Percentiles rank a stretch among this genome's conserved stretches.
phyloP scores from a whole-genome alignment of 139 green algal genomes.

The Nannochloris sp. region DNA sequence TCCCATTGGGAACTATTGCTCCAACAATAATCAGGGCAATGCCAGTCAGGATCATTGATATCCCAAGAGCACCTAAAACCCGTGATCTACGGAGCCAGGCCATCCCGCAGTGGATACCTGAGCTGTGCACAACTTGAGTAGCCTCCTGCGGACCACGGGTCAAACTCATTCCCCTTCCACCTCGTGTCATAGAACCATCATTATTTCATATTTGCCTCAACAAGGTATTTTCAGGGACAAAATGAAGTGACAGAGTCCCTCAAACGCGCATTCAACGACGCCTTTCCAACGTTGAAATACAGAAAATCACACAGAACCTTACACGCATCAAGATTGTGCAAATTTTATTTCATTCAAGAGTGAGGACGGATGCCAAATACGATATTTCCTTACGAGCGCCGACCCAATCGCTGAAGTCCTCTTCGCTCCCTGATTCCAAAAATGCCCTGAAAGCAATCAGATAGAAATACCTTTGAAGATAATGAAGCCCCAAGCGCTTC shows the following conservation, averaged over 20 bases:
- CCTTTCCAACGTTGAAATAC: too few relatives aligned
- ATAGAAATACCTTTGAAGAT: slow-evolving; percentile 85
- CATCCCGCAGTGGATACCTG: too few relatives aligned
- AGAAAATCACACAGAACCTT: too few relatives aligned
- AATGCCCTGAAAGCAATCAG: slow-evolving; percentile 62
- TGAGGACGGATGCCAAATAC: slow-evolving; percentile 44
- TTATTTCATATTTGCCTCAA: too few relatives aligned
- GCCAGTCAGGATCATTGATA: not conserved
- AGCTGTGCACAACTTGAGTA: too few relatives aligned
- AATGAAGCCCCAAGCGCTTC: slow-evolving; percentile 76
- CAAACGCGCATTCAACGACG: too few relatives aligned
- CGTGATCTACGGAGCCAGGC: not conserved
- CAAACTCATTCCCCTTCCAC: too few relatives aligned
- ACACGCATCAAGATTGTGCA: not conserved
- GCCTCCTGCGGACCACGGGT: too few relatives aligned
- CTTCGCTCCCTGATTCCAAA: not conserved
- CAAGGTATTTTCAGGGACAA: too few relatives aligned
- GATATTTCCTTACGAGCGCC: slow-evolving; percentile 42
- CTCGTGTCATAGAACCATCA: too few relatives aligned
- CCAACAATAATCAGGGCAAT: not conserved
- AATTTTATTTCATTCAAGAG: slow-evolving; percentile 25
- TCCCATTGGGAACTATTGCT: not conserved
- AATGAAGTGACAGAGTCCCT: too few relatives aligned
- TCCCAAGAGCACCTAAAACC: not conserved
- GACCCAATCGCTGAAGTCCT: slow-evolving; percentile 45